Evolutionary conservation across 1,139 yeast species (phyloP), one percentile per base, ranked within the genome.

Genomic region (Yamadazyma siamensis): DNA sequence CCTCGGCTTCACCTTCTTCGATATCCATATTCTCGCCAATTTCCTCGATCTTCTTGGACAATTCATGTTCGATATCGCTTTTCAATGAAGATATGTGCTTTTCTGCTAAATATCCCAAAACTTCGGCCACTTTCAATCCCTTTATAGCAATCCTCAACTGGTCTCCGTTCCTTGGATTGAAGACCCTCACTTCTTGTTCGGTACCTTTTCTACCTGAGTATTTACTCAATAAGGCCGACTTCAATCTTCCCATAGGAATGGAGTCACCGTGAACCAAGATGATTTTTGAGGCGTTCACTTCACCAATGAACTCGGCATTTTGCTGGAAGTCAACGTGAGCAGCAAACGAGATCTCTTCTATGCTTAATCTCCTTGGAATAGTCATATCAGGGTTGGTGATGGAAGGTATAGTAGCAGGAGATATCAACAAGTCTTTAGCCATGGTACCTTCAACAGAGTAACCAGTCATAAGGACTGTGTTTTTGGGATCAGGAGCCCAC

Each of bases 281-380:
- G 33, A 83, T 81, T 36, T 83, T 80, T 40, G 75, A 75, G 0
- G 99, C 95, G 37, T 83, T 82, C 5, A 91, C 87, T 39, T 79
- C 67, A 47, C 89, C 96, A 34, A 91, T 91, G 49, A 91, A 91
- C 38, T 84, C 87, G 1, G 95, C 71, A 48, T 91, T 91, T 52
- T 91, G 96, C 47, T 85, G 89, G 57, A 83, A 91, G 54, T 94
- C 98, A 13, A 94, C 99, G 59, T 91, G 99, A 0, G 99, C 99
- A 4, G 98, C 98, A 68, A 91, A 91, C 2, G 97, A 89, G 8
- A 91, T 82, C 55, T 91, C 99, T 44, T 91, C 97, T n/a, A 91
- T 80, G 24, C 77, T 77, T 37, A 94, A 64, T 40, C 97, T 72
- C 49, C 98, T 76, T 3, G 97, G 96, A 26, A 91, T 82, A 32